Evolutionary conservation across 2,329 filamentous ascomycete genomes (phyloP).

Genomic region (Neospermospora avenae): DNA sequence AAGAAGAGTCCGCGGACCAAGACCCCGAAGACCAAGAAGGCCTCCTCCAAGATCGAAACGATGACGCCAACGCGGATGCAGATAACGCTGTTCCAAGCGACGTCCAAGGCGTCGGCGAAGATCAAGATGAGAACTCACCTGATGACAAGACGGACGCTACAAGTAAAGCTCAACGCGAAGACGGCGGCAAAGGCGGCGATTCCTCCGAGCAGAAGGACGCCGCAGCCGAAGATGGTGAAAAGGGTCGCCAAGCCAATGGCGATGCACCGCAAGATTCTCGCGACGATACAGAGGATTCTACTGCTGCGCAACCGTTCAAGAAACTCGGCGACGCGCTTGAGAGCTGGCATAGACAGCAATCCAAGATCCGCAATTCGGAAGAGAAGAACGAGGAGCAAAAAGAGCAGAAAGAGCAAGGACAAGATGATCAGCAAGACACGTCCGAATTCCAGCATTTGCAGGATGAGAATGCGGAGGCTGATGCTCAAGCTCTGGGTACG

Average conservation of each 20-base stretch:
- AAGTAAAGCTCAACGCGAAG: constrained; percentile 60
- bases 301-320: constrained; percentile 73
- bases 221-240: constrained; percentile 60
- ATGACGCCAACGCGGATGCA: constrained; percentile 50
- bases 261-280: constrained; percentile 38
- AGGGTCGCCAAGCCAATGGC: constrained; percentile 42
- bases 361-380: constrained; percentile 64
- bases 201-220: constrained; percentile 61
- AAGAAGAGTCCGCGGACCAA: constrained; percentile 48
- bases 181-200: constrained; percentile 63
- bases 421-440: constrained; percentile 61
- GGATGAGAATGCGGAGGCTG: constrained; percentile 76
- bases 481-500: constrained; percentile 87
- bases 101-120: constrained; percentile 60
- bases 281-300: constrained; percentile 40
- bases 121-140: constrained; percentile 60
- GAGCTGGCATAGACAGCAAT: constrained; percentile 85
- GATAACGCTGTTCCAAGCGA: constrained; percentile 65
- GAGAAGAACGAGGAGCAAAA: constrained; percentile 44
- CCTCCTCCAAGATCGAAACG: constrained; percentile 38
- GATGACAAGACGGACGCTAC: constrained; percentile 61
- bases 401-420: constrained; percentile 36
- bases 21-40: constrained; percentile 49
- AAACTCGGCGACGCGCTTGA: constrained; percentile 92
- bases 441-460: constrained; percentile 93